Conservation (phyloP, 2,329 filamentous ascomycete genomes). For the Kalaharituber pfeilii region DNA sequence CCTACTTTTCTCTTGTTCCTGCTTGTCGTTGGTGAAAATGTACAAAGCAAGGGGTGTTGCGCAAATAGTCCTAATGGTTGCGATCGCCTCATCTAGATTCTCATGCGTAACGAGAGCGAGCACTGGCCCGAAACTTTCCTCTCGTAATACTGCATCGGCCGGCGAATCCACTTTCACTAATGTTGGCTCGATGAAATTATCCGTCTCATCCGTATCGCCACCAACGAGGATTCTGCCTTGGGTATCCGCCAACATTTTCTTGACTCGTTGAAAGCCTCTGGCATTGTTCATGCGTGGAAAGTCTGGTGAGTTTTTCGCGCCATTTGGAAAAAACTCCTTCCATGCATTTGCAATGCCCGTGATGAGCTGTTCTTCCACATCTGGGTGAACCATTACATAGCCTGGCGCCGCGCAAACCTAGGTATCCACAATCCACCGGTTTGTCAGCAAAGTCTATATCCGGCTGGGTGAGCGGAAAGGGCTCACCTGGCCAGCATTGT, state of each 20-base stretch:
- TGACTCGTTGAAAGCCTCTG: slow-evolving; percentile 62
- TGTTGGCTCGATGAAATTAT: slow-evolving; percentile 79
- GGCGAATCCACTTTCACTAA: slow-evolving; percentile 61
- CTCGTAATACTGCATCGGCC: slow-evolving; percentile 58
- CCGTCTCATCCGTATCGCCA: slow-evolving; percentile 60
- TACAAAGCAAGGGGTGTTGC: slow-evolving; percentile 70
- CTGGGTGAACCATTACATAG: slow-evolving; percentile 64
- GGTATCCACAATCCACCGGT: not conserved
- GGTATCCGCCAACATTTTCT: slow-evolving; percentile 70
- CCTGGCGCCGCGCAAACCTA: slow-evolving; percentile 72
- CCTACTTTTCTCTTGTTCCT: slow-evolving; percentile 47
- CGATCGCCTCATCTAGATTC: slow-evolving; percentile 66
- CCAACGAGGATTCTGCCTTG: slow-evolving; percentile 75
- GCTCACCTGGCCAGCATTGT: slow-evolving; percentile 60
- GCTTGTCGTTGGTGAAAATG: slow-evolving; percentile 47
- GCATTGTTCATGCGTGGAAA: slow-evolving; percentile 67
- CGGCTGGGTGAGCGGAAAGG: not conserved
- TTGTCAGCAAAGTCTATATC: not conserved
- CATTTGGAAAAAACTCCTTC: slow-evolving; percentile 67
- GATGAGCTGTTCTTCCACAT: slow-evolving; percentile 42
- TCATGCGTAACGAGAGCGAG: slow-evolving; percentile 43
- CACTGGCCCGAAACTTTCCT: slow-evolving; percentile 90
- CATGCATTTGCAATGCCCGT: slow-evolving; percentile 53
- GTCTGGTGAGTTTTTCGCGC: slow-evolving; percentile 60
- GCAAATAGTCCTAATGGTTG: slow-evolving; percentile 62